phyloP scores from a whole-genome alignment of 148 eudicot species.

The Oxyria digyna region DNA sequence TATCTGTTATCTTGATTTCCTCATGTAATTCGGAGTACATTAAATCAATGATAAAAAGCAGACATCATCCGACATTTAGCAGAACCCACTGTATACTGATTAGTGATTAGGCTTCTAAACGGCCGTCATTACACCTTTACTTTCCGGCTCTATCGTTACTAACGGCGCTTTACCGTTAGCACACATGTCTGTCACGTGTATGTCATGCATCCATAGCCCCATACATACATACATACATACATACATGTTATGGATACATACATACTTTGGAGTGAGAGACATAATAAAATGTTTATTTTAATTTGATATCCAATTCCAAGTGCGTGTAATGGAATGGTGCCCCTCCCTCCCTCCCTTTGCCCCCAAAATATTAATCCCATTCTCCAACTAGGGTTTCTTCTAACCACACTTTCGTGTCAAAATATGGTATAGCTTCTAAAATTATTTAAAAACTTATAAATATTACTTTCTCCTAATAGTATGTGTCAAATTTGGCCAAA shows the following conservation, averaged over 20 bases:
- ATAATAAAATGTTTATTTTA: neutral
- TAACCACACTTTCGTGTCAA: neutral
- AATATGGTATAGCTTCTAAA: neutral
- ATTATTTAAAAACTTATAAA: too few relatives aligned
- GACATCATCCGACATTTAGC: constrained; percentile 1
- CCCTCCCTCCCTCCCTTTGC: neutral
- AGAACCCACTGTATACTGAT: neutral
- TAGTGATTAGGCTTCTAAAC: constrained; percentile 6
- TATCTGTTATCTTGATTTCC: too few relatives aligned
- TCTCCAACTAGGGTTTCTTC: constrained; percentile 9
- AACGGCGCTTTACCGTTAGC: neutral
- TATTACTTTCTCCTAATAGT: too few relatives aligned
- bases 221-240: too few relatives aligned
- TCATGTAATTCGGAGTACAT: too few relatives aligned
- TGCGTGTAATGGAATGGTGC: neutral
- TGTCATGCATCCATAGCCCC: too few relatives aligned
- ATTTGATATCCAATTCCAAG: neutral
- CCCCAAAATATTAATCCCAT: neutral
- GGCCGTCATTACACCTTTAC: neutral
- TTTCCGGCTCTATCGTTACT: neutral
- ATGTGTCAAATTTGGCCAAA: too few relatives aligned
- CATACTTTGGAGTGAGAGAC: neutral
- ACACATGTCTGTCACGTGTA: neutral
- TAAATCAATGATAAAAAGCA: neutral
- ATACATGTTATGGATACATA: too few relatives aligned